Evolutionary conservation across 2,329 filamentous ascomycete genomes (phyloP), one percentile per base, ranked within the genome.

Genomic region (Epicoccum sorghinum): DNA sequence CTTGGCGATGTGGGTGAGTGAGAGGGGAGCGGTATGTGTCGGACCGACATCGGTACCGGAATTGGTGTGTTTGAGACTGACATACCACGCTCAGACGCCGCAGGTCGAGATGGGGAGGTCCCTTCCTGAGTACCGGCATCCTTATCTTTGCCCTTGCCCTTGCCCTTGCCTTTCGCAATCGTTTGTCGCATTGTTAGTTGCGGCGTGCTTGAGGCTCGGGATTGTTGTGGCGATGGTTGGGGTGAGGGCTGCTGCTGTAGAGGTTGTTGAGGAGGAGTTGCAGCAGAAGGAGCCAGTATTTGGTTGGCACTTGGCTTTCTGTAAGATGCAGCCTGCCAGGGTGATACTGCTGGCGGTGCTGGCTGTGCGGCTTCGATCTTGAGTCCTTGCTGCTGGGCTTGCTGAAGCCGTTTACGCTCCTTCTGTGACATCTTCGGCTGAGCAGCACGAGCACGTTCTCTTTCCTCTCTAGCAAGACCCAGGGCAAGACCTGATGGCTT

Each of bases 371-470:
- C 70, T 10, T 68, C 66, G 3, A 65, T 55, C 5, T 69, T 58
- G 5, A 64, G 61, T 13, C 67, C 69, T 10, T 66, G 60, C 51
- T 77, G 73, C 48, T 75, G 72, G 14, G 67, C 67, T 73, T 78
- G 61, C 66, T 71, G 67, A 10, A 67, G 57, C 39, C 63, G 90
- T 77, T 96, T 98, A 22, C 92, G 87, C 72, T 97, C 93, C 69
- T 95, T 96, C 65, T 98, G 95, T 0, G 93, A 96, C 62, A 96
- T 76, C 70, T 90, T 96, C 0, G 78, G 75, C 33, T 78, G 72
- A 65, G 66, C 74, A 48, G 61, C 66, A 35, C 64, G 62, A 37
- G 71, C 73, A 64, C 68, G 66, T 29, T 69, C 69, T 43, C 59
- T 75, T 54, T 77, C 75, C 46, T 79, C 75, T 23, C 73, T 74